Conservation (phyloP, 2,329 filamentous ascomycete species). For the Monosporascus sp. region DNA sequence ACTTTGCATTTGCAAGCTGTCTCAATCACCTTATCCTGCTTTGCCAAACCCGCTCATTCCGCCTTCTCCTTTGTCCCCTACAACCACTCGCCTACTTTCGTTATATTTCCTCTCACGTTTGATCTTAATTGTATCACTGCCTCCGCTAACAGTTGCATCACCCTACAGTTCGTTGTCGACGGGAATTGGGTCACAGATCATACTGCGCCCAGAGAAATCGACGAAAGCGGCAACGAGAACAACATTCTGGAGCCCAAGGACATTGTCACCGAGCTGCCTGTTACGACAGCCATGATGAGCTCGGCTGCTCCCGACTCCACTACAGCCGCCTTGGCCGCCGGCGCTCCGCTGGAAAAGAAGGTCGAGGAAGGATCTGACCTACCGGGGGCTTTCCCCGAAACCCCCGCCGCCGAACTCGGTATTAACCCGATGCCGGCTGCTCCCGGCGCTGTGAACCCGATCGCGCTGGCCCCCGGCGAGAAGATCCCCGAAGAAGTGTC, state of each 20-base stretch:
- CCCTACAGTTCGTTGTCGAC: slow-evolving; percentile 83
- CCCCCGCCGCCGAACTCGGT: slow-evolving; percentile 50
- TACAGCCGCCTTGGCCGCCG: slow-evolving; percentile 63
- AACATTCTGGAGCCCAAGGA: slow-evolving; percentile 79
- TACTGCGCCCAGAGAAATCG: slow-evolving; percentile 74
- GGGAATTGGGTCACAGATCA: slow-evolving; percentile 83
- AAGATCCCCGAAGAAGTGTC: slow-evolving; percentile 68
- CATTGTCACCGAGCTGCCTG: slow-evolving; percentile 46
- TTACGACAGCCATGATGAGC: slow-evolving; percentile 53
- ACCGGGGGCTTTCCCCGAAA: slow-evolving; percentile 69
- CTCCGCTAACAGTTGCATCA: slow-evolving; percentile 18
- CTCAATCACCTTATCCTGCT: not conserved
- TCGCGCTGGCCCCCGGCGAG: slow-evolving; percentile 74
- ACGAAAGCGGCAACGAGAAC: slow-evolving; percentile 81
- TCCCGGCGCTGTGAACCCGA: slow-evolving; percentile 67
- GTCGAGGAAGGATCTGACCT: slow-evolving; percentile 36
- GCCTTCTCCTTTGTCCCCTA: not conserved
- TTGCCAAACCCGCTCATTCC: not conserved
- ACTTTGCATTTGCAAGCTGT: too few species aligned
- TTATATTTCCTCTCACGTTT: not conserved
- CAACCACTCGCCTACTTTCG: not conserved
- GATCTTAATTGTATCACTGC: not conserved
- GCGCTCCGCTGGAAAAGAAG: slow-evolving; percentile 55
- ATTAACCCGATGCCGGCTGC: slow-evolving; percentile 60
- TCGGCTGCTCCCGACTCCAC: slow-evolving; percentile 66